Conservation (phyloP, 2,329 filamentous ascomycete genomes). For the Cercospora zeae-maydis region DNA sequence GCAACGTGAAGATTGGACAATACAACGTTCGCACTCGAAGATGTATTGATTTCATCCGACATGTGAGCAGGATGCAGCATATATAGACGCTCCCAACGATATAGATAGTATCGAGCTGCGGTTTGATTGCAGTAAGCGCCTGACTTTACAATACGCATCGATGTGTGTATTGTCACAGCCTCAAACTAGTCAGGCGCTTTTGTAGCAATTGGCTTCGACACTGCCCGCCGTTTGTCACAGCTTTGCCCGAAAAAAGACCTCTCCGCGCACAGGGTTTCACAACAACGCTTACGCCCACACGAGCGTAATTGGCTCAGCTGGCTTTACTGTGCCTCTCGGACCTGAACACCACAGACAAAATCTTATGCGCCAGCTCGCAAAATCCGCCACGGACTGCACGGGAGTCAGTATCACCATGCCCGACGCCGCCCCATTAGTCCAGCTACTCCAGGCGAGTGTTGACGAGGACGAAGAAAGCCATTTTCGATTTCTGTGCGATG, state of each 20-base stretch:
- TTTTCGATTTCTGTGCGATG: background rate
- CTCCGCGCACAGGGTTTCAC: background rate
- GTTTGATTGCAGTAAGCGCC: background rate
- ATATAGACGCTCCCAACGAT: background rate
- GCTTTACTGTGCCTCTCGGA: background rate
- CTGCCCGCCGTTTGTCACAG: no score
- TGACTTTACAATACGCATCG: background rate
- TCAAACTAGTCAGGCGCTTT: no score
- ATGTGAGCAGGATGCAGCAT: background rate
- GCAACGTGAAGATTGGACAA: background rate
- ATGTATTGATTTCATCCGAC: background rate
- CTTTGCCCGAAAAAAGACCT: background rate
- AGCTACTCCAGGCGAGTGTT: background rate
- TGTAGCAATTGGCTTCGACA: no score
- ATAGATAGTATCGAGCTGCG: background rate
- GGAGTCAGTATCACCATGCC: background rate
- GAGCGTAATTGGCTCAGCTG: no score
- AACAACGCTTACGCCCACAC: background rate
- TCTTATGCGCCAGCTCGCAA: background rate
- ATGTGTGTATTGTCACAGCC: no score
- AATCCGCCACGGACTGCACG: background rate
- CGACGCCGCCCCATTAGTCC: background rate
- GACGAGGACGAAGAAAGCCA: background rate
- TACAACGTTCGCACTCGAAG: background rate
- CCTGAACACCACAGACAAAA: background rate